Conservation (phyloP, 345 rosid species). For the Aegle marmelos region DNA sequence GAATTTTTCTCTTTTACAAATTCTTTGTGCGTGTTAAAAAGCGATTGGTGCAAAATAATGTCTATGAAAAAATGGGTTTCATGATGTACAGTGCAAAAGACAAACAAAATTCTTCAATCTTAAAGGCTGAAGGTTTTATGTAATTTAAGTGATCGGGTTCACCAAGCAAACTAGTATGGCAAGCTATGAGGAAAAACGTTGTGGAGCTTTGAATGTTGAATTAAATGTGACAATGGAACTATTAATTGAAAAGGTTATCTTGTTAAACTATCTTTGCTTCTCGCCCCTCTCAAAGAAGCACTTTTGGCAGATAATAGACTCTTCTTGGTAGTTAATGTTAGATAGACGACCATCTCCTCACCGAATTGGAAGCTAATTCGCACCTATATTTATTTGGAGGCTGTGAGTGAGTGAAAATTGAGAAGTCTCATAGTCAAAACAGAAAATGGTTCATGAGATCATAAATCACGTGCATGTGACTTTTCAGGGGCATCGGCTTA, state of each 20-base stretch:
- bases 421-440: conserved; percentile 23
- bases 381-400: conserved; percentile 13
- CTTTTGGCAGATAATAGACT: neutral
- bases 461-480: neutral
- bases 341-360: conserved; percentile 29
- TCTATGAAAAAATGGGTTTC: too few species aligned
- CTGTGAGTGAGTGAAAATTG: neutral
- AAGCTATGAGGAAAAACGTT: neutral
- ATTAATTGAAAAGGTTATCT: neutral
- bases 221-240: neutral
- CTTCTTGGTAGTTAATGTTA: conserved; percentile 20
- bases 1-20: too few species aligned
- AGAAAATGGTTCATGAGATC: neutral
- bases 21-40: too few species aligned
- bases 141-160: neutral
- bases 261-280: neutral
- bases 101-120: too few species aligned
- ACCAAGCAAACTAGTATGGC: too few species aligned
- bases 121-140: too few species aligned
- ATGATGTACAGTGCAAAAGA: too few species aligned
- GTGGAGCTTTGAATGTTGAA: neutral
- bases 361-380: conserved; percentile 36
- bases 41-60: too few species aligned
- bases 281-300: neutral
- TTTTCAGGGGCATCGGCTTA: neutral